These are phyloP conservation scores for Hypoxylon trugodes DNA, from an alignment of 495 filamentous ascomycete genomes.

Conservation along the genomic window DNA sequence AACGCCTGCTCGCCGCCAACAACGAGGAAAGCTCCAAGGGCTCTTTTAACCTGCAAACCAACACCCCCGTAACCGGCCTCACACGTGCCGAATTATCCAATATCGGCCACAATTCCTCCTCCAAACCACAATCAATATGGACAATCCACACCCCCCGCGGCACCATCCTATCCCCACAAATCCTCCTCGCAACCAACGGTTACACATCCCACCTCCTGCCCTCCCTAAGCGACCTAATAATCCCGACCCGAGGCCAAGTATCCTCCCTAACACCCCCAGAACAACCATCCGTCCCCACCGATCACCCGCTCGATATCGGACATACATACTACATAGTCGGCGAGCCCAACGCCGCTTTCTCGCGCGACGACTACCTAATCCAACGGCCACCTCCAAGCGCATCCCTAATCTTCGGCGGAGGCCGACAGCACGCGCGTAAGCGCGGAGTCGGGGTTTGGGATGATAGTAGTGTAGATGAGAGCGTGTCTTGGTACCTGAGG, in stretches of 20 bases:
- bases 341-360: conserved; percentile 44
- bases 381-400: conserved; percentile 66
- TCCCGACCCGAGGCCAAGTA: conserved; percentile 79
- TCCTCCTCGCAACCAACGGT: conserved; percentile 82
- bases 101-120: conserved; percentile 10
- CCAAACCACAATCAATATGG: conserved; percentile 46
- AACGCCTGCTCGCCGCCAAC: conserved; percentile 56
- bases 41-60: conserved; percentile 75
- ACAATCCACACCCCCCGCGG: conserved; percentile 71
- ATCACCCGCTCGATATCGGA: conserved; percentile 46
- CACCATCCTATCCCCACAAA: conserved; percentile 60
- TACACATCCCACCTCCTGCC: conserved; percentile 80
- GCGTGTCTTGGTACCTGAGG: conserved; percentile 60
- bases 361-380: conserved; percentile 75
- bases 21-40: conserved; percentile 12
- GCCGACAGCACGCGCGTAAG: conserved; percentile 56
- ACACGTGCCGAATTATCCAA: conserved; percentile 19
- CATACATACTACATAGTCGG: conserved; percentile 71
- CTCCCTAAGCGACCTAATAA: conserved; percentile 71
- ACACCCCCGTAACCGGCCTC: conserved; percentile 68
- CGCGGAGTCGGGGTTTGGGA: conserved; percentile 65
- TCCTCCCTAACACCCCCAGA: conserved; percentile 67
- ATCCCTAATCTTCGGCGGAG: conserved; percentile 70
- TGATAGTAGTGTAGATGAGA: conserved; percentile 63
- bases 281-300: conserved; percentile 24